Base-by-base conservation (phyloP, 2,329 filamentous ascomycete species). In the Mycosphaerella arachidis region DNA sequence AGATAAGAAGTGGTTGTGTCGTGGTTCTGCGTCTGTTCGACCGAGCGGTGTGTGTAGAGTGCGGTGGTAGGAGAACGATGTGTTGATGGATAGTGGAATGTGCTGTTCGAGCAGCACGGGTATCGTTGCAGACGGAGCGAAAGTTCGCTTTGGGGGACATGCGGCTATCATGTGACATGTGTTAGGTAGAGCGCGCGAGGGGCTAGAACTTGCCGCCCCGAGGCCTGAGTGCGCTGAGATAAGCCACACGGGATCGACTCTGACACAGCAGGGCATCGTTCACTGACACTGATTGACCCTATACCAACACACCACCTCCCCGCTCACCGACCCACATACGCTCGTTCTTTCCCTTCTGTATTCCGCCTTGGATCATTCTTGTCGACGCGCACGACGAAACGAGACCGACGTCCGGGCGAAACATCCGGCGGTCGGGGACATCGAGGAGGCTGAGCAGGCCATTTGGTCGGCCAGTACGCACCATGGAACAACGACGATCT, bases 401-500 rank as follows among this genome's bases (percentile, higher is more conserved):
- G 50, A 27, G 4, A 30, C 27, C 8, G 12, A 31, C n/a, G 35
- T 58, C 24, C 40, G 43, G 56, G 30, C 27, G 48, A 50, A 43
- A 48, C 55, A 52, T 64, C 61, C 62, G 56, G 62, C 18, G 58
- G 40, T 48, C 24, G 20, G 48, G 29, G 46, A 48, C 35, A 40
- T 53, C 45, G 61, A 61, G 64, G 64, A 63, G 63, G 64, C 64
- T 59, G 63, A 60, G 62, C 52, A 59, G 60, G 62, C 62, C 63
- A 57, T 53, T 48, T 48, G 64, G 63, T 61, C 61, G 57, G 59
- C 58, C 56, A 35, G 50, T 53, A 53, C 55, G 58, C 59, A 65
- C 59, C 59, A 68, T 67, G 67, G 65, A 66, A 48, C 53, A 63
- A 18, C 64, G 66, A 55, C 59, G 57, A 40, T 71, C 68, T 50